Evolutionary conservation across 83 land plant genomes (phyloP).

Genomic region (Larix sibirica): DNA sequence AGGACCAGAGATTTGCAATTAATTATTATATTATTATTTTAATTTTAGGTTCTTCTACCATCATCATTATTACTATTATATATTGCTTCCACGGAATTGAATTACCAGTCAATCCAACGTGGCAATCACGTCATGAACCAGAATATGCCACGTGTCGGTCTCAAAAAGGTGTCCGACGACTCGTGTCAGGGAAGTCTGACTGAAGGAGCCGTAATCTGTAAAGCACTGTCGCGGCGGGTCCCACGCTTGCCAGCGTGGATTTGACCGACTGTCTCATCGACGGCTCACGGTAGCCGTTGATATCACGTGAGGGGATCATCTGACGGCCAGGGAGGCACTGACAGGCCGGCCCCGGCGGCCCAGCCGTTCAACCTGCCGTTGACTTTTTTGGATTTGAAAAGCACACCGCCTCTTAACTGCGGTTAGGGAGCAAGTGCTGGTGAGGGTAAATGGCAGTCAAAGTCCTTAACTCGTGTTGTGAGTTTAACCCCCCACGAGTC

Average conservation of each 20-base stretch:
- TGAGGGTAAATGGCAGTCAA: too few species aligned
- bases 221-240: constrained; percentile 3
- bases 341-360: constrained; percentile 4
- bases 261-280: background rate
- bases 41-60: too few species aligned
- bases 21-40: too few species aligned
- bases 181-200: constrained; percentile 10
- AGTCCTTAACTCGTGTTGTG: too few species aligned
- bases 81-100: background rate
- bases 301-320: background rate
- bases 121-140: background rate
- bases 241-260: background rate
- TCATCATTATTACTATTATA: background rate
- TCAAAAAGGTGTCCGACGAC: background rate
- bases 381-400: background rate
- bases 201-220: background rate
- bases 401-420: background rate
- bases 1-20: too few species aligned
- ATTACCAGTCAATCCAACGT: background rate
- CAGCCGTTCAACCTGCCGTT: constrained; percentile 4
- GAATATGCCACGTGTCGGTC: background rate
- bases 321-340: background rate
- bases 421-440: background rate
- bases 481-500: too few species aligned
- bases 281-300: background rate